Percentiles rank a stretch among this genome's conserved stretches.
phyloP scores from a whole-genome alignment of 257 asterid genomes.

The Solanum arcanum region DNA sequence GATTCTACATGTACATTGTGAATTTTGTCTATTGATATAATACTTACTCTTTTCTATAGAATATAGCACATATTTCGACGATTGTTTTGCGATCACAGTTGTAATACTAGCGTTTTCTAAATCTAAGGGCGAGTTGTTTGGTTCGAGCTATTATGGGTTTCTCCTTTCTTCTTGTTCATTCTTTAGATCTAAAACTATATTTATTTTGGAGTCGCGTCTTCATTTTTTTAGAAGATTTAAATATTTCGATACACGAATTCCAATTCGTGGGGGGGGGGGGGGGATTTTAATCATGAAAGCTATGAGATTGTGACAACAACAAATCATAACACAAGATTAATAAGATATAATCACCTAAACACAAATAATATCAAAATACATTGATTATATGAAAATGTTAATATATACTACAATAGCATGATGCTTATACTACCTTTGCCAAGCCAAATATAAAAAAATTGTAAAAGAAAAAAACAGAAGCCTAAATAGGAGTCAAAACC shows the following conservation, averaged over 20 bases:
- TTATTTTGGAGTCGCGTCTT: background rate
- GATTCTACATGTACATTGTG: background rate
- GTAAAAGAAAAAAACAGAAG: background rate
- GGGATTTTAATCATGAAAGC: background rate
- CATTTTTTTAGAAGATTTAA: too few relatives aligned
- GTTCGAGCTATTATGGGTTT: background rate
- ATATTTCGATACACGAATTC: too few relatives aligned
- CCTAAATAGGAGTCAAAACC: background rate
- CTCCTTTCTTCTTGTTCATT: background rate
- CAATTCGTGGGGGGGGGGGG: too few relatives aligned
- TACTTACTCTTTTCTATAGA: background rate
- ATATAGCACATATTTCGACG: rapidly evolving
- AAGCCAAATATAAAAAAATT: background rate
- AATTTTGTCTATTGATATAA: background rate
- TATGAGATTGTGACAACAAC: background rate
- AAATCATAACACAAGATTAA: background rate
- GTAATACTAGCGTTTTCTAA: background rate
- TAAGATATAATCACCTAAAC: background rate
- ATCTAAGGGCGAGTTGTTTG: background rate
- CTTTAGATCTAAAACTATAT: background rate
- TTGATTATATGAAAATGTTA: background rate
- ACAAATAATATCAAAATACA: background rate
- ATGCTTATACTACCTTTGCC: background rate
- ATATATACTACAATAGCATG: background rate
- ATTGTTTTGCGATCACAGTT: too few relatives aligned